Conservation (phyloP, 2,329 filamentous ascomycete genomes). For the Westerdykella ornata region DNA sequence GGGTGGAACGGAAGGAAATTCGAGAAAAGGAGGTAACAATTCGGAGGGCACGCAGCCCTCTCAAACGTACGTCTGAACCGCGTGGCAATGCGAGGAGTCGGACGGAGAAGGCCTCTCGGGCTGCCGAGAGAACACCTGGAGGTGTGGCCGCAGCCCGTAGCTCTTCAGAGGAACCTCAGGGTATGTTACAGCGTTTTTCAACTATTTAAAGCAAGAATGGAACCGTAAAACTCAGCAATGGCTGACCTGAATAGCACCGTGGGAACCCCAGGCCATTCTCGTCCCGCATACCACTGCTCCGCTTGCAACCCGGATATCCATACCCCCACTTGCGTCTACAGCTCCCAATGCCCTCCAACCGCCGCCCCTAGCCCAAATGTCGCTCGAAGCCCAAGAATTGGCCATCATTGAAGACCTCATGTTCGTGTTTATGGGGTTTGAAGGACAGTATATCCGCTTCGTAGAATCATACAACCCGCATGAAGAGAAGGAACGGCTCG, state of each 20-base stretch:
- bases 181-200: conserved; percentile 4
- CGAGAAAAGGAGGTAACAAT: conserved; percentile 32
- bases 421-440: conserved; percentile 96
- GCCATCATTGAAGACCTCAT: conserved; percentile 84
- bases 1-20: conserved; percentile 33
- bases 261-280: conserved; percentile 75
- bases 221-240: conserved; percentile 2
- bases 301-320: conserved; percentile 60
- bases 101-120: conserved; percentile 26
- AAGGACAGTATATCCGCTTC: conserved; percentile 95
- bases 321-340: conserved; percentile 56
- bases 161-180: conserved; percentile 19
- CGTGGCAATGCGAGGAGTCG: conserved; percentile 28
- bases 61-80: conserved; percentile 32
- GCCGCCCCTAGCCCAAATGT: conserved; percentile 60
- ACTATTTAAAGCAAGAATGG: background rate
- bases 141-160: conserved; percentile 17
- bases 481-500: conserved; percentile 78
- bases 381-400: conserved; percentile 75
- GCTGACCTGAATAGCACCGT: conserved; percentile 42
- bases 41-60: conserved; percentile 31
- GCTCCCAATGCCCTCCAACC: conserved; percentile 65
- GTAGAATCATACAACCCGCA: conserved; percentile 72
- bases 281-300: conserved; percentile 65
- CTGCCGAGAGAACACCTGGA: conserved; percentile 19